Percentiles rank a stretch among this genome's conserved stretches.
phyloP scores from a whole-genome alignment of 2,329 filamentous ascomycete species.

The Ascochyta pisi region DNA sequence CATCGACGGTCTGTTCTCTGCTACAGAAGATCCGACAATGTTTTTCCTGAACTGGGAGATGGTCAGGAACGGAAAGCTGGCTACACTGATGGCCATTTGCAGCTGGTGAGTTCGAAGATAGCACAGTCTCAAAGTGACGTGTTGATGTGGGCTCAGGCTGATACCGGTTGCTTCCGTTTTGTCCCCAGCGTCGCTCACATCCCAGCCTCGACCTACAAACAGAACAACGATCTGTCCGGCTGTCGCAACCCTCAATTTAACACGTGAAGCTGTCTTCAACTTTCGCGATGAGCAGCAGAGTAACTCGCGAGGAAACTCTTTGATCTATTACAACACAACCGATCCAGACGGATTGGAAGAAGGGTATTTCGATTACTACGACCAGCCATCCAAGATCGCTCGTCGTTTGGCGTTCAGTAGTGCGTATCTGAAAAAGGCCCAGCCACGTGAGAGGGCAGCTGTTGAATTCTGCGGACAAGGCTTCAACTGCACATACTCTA shows the following conservation, averaged over 20 bases:
- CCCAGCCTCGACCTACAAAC: constrained; percentile 31
- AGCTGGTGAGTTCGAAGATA: constrained; percentile 37
- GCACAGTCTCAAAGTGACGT: not conserved
- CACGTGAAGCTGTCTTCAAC: constrained; percentile 38
- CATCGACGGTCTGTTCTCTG: constrained; percentile 48
- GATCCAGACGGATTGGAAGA: constrained; percentile 27
- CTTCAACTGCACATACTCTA: constrained; percentile 48
- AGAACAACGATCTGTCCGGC: constrained; percentile 28
- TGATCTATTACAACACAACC: constrained; percentile 47
- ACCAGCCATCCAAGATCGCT: constrained; percentile 46
- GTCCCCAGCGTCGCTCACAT: constrained; percentile 46
- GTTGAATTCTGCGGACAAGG: constrained; percentile 39
- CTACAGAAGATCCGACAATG: constrained; percentile 44
- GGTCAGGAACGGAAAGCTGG: constrained; percentile 45
- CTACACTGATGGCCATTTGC: constrained; percentile 45
- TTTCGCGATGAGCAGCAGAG: constrained; percentile 34
- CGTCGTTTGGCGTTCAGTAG: constrained; percentile 41
- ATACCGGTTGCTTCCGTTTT: constrained; percentile 49
- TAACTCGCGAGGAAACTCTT: constrained; percentile 30
- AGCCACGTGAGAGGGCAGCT: constrained; percentile 32
- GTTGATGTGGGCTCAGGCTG: constrained; percentile 31
- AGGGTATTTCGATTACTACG: constrained; percentile 48
- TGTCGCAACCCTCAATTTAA: constrained; percentile 44
- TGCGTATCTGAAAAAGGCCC: constrained; percentile 43
- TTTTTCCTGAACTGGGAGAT: constrained; percentile 47